Percentiles rank a stretch among this genome's conserved stretches.
Evolutionary conservation across 208 protist species (phyloP).

Genomic region (Naegleria gruberi): DNA sequence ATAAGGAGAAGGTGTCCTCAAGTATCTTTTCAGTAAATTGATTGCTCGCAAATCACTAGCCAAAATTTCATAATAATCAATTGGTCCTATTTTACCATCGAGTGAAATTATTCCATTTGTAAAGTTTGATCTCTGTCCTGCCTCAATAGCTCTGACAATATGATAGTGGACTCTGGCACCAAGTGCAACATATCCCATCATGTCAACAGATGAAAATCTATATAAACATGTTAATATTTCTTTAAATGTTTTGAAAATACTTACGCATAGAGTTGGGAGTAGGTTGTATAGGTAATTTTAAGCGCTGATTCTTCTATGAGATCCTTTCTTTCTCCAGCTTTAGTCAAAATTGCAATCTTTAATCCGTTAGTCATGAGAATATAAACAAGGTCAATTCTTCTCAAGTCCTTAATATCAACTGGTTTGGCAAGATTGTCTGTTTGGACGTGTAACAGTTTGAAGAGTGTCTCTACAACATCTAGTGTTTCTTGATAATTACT

Average conservation of each 20-base stretch:
- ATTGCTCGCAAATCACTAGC: neutral
- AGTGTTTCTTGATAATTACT: neutral
- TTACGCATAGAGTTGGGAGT: neutral
- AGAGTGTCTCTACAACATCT: neutral
- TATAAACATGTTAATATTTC: no score
- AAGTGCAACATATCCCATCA: neutral
- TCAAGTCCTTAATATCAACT: neutral
- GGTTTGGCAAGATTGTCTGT: neutral
- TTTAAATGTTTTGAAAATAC: no score
- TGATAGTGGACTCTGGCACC: neutral
- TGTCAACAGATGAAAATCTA: neutral
- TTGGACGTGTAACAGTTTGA: neutral
- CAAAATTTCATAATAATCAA: neutral
- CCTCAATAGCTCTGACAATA: neutral
- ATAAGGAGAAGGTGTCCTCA: neutral
- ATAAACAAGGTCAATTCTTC: neutral
- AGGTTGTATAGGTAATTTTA: neutral
- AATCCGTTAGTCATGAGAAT: neutral
- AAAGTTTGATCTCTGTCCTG: neutral
- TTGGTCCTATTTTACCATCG: neutral
- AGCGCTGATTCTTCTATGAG: neutral
- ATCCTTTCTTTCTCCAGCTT: neutral
- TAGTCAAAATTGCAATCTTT: neutral
- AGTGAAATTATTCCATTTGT: neutral
- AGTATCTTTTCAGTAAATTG: neutral